A percentile compares a stretch with the other conserved stretches of the same genome.
Conservation (phyloP, 2,329 filamentous ascomycete genomes). For the Trichoderma atrobrunneum region DNA sequence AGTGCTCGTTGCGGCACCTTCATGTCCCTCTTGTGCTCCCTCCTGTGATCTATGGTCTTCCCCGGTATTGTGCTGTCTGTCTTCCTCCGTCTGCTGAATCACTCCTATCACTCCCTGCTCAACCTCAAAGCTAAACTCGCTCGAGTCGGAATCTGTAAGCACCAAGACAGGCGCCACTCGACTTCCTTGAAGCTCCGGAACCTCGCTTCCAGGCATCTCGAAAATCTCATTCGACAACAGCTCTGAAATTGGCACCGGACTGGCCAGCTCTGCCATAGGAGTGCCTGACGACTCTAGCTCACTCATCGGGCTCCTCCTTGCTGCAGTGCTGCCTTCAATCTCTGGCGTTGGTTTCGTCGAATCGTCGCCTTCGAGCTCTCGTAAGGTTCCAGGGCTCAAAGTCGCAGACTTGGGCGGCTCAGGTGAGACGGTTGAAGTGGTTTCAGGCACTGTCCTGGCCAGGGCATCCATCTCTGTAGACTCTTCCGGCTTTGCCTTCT, state of each 20-base stretch:
- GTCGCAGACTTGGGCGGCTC: not conserved
- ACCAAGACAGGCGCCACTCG: not conserved
- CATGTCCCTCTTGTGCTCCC: not conserved
- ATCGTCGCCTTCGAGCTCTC: constrained; percentile 12
- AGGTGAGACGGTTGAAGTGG: not conserved
- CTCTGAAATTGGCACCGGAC: constrained; percentile 16
- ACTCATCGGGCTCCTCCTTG: constrained; percentile 11
- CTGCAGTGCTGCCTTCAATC: constrained; percentile 2
- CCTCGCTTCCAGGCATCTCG: constrained; percentile 21
- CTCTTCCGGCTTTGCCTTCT: not conserved
- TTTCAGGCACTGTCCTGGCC: not conserved
- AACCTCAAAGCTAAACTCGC: constrained; percentile 4
- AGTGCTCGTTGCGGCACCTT: not conserved
- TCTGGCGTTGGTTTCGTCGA: not conserved
- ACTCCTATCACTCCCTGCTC: not conserved
- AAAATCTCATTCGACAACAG: constrained; percentile 16
- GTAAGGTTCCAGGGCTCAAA: not conserved
- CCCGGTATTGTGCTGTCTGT: not conserved
- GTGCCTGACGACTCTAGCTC: not conserved
- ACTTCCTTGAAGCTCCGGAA: constrained; percentile 17
- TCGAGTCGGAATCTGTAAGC: not conserved
- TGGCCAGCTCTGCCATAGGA: not conserved
- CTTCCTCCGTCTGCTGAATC: not conserved
- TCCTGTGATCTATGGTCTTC: not conserved
- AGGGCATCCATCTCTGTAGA: not conserved